Conservation (phyloP, 1,284 basidiomycete genomes). For the Tremellales sp. region DNA sequence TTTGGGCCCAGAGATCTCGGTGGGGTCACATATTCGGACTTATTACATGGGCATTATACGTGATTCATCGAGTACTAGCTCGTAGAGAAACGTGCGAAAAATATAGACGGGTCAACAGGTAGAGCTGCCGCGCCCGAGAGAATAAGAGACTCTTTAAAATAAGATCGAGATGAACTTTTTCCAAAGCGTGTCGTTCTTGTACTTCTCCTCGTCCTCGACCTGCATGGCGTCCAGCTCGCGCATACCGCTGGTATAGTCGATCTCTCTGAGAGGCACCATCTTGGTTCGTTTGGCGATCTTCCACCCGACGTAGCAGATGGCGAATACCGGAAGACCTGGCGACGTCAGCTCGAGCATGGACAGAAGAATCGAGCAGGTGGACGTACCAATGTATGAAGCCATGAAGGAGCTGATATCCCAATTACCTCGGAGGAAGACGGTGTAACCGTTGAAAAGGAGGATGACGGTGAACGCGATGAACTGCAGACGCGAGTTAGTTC, state of each 20-base stretch:
- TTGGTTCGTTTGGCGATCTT: constrained; percentile 57
- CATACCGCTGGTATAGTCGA: constrained; percentile 63
- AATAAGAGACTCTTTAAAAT: too few relatives aligned
- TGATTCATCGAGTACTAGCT: too few relatives aligned
- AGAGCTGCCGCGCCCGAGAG: neutral
- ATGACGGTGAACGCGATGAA: constrained; percentile 4
- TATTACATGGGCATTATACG: too few relatives aligned
- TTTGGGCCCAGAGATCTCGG: too few relatives aligned
- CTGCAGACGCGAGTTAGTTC: neutral
- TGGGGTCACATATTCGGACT: too few relatives aligned
- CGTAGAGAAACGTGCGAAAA: too few relatives aligned
- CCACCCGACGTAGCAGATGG: constrained; percentile 58
- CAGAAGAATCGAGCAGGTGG: neutral
- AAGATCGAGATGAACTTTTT: constrained; percentile 23
- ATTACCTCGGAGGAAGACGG: constrained; percentile 62
- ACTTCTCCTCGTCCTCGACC: constrained; percentile 28
- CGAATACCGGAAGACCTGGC: constrained; percentile 56
- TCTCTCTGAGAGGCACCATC: constrained; percentile 54
- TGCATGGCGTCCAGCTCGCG: constrained; percentile 61
- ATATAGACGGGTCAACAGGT: too few relatives aligned
- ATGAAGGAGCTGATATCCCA: constrained; percentile 44
- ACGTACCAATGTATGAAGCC: constrained; percentile 47
- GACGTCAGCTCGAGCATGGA: neutral
- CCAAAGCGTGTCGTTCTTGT: constrained; percentile 19
- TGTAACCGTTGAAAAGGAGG: constrained; percentile 38